These are phyloP conservation scores for Avena atlantica DNA, from an alignment of 176 grass and related monocot species.

Conservation along the genomic window DNA sequence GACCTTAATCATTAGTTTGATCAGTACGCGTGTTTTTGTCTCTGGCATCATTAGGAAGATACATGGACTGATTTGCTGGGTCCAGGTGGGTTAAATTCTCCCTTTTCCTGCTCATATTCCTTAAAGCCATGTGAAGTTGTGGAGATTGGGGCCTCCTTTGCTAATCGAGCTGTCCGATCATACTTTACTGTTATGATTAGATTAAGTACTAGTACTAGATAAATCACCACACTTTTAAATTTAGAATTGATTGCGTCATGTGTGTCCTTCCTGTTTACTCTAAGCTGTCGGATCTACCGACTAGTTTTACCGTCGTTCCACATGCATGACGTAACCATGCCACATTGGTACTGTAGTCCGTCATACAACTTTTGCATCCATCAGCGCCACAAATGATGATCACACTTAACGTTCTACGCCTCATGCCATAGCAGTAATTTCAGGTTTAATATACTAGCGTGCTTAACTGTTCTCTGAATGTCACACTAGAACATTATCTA, in stretches of 20 bases:
- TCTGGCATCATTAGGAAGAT: constrained; percentile 57
- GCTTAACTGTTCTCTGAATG: background rate
- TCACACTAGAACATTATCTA: background rate
- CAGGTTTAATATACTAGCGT: background rate
- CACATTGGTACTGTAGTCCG: background rate
- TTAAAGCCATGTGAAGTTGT: constrained; percentile 61
- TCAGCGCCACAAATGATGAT: constrained; percentile 1
- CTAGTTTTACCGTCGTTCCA: constrained; percentile 23
- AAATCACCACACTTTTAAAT: constrained; percentile 34
- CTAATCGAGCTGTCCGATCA: constrained; percentile 54
- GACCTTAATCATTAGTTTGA: constrained; percentile 58
- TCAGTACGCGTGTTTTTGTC: constrained; percentile 48
- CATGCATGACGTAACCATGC: background rate
- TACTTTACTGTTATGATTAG: constrained; percentile 44
- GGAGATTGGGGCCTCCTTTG: constrained; percentile 46
- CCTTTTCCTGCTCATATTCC: constrained; percentile 56
- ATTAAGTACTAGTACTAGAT: constrained; percentile 36
- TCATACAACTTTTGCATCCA: constrained; percentile 21
- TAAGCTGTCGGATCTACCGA: constrained; percentile 53
- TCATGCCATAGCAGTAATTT: background rate
- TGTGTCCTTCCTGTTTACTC: constrained; percentile 49
- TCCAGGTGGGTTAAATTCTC: constrained; percentile 57
- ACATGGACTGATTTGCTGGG: constrained; percentile 62
- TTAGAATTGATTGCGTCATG: constrained; percentile 46
- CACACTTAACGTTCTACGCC: background rate